A percentile compares a stretch with the other conserved stretches of the same genome.
phyloP scores from a whole-genome alignment of 371 early-diverging fungal genomes.

The Mortierella sp. region DNA sequence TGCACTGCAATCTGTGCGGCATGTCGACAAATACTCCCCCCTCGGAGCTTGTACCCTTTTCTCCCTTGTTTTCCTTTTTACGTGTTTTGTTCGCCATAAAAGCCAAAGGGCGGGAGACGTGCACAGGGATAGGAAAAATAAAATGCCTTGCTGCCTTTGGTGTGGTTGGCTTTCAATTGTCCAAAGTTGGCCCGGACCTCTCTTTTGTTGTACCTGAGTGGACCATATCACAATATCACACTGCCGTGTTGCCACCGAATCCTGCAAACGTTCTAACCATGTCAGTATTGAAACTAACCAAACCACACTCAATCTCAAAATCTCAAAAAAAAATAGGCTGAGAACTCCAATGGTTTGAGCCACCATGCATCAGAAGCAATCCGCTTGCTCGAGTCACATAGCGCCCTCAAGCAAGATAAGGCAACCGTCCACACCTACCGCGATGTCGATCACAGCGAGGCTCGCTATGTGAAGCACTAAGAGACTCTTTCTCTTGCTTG shows the following conservation, averaged over 20 bases:
- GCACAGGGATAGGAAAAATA: background rate
- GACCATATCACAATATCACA: background rate
- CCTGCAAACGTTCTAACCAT: background rate
- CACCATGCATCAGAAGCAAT: slow-evolving; percentile 56
- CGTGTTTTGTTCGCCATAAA: slow-evolving; percentile 8
- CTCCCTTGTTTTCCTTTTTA: slow-evolving; percentile 5
- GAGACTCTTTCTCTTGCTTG: background rate
- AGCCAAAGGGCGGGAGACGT: background rate
- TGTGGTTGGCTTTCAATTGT: background rate
- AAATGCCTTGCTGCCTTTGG: background rate
- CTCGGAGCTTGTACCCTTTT: background rate
- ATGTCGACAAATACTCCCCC: slow-evolving; percentile 3
- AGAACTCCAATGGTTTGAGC: slow-evolving; percentile 34
- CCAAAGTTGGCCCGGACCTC: slow-evolving; percentile 13
- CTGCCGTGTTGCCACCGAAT: too few relatives aligned
- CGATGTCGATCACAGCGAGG: slow-evolving; percentile 49
- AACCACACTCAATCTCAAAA: background rate
- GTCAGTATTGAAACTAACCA: background rate
- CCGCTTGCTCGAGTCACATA: slow-evolving; percentile 49
- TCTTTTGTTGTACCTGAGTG: background rate
- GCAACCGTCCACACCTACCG: slow-evolving; percentile 42
- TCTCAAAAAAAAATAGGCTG: slow-evolving; percentile 11
- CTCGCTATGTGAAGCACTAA: slow-evolving; percentile 47
- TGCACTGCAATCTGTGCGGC: background rate
- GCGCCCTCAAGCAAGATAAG: slow-evolving; percentile 49